A percentile compares a stretch with the other conserved stretches of the same genome.
Evolutionary conservation across 1,284 basidiomycete genomes (phyloP).

Genomic region (Irpex lacteus): DNA sequence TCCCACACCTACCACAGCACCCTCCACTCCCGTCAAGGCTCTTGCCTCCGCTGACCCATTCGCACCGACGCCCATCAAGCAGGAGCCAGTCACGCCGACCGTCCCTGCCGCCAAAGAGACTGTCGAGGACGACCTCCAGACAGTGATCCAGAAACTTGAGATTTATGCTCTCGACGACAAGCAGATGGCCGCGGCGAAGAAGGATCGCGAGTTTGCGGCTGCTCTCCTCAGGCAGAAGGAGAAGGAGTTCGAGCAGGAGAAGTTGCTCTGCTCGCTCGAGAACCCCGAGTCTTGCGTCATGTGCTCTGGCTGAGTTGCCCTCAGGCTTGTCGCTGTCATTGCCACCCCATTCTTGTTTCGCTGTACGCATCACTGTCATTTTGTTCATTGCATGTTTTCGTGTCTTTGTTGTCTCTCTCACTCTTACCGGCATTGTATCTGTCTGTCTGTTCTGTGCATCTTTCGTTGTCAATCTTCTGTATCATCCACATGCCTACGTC

Average conservation of each 20-base stretch:
- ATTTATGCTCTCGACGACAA: slow-evolving; percentile 38
- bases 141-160: slow-evolving; percentile 13
- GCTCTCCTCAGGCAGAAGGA: slow-evolving; percentile 72
- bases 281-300: slow-evolving; percentile 88
- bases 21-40: slow-evolving; percentile 22
- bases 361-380: neutral
- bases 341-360: neutral
- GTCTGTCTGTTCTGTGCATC: neutral
- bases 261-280: slow-evolving; percentile 80
- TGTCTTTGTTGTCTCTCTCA: neutral
- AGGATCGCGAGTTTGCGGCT: slow-evolving; percentile 80
- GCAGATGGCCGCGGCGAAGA: slow-evolving; percentile 51
- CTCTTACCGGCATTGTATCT: neutral
- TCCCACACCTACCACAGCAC: slow-evolving; percentile 16
- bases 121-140: slow-evolving; percentile 13
- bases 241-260: slow-evolving; percentile 79
- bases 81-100: slow-evolving; percentile 22
- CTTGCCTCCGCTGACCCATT: neutral
- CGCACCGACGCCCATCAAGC: slow-evolving; percentile 20
- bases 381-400: neutral
- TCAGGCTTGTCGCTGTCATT: neutral
- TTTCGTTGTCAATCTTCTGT: neutral
- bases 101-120: slow-evolving; percentile 10
- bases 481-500: neutral
- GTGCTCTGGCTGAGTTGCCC: slow-evolving; percentile 68